Base-by-base conservation (phyloP, 495 filamentous ascomycete species). In the Hypoxylon trugodes region DNA sequence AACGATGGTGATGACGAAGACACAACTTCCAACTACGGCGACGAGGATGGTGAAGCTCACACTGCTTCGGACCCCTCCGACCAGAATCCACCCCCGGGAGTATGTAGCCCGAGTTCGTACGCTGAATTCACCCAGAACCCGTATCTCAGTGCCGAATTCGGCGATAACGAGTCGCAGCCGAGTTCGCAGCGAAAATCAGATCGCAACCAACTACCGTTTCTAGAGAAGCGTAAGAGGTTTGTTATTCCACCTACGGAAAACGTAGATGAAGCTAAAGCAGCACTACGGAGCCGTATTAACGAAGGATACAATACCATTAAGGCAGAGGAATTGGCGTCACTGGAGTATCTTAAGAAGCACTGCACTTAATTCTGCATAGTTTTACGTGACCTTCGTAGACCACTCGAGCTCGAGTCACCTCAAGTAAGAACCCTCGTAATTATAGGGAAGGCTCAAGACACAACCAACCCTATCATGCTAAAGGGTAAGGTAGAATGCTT, bases 41-140 rank as follows among this genome's bases (percentile, higher is more conserved):
- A 54, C 33, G 18, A 38, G 7, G 32, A 22, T 7, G 10, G 4
- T 1, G 33, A 40, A 6, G 45, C 4, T 46, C n/a, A 46, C n/a
- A 13, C 18, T 2, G 13, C 25, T 1, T 4, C 10, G n/a, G 46
- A 18, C 32, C 15, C 18, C 18, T 9, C 18, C 38, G 18, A 22
- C 9, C 10, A 10, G 3, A 1, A 21, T 10, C 18, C 9, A 3
- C 2, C 2, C 18, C 18, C 8, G 8, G 18, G 12, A 21, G 1
- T 60, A 18, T 57, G 49, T 32, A 35, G 45, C 45, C 56, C 57
- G 10, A 28, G 7, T 8, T 46, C 54, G 1, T 61, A 58, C 13
- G 41, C 38, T 22, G 45, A 54, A 1, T 43, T 52, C 2, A 12
- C 37, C 15, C 12, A 22, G 6, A 61, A 66, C 51, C 50, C 63